Evolutionary conservation across 129 eudicot species (phyloP).

Genomic region (Kitagawia praeruptora): DNA sequence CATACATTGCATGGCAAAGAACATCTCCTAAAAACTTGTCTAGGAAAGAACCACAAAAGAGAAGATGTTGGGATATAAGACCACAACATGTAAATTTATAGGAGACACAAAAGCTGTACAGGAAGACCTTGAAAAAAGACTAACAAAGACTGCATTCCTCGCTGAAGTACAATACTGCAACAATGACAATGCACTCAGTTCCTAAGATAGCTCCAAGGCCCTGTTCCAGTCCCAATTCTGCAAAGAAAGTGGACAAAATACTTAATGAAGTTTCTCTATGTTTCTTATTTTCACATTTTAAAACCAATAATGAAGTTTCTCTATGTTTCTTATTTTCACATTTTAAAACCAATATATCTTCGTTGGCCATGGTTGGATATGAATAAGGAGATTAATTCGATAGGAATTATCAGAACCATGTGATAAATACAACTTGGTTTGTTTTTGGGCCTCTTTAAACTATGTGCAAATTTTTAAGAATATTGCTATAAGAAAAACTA

Average conservation of each 20-base stretch:
- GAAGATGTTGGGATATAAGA: background rate
- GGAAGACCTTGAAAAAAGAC: background rate
- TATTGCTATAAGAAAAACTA: conserved; percentile 1
- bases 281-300: background rate
- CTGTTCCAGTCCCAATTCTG: conserved; percentile 86
- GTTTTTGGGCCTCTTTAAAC: background rate
- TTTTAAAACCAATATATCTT: background rate
- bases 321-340: background rate
- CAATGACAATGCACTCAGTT: conserved; percentile 8
- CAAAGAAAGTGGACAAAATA: conserved; percentile 11
- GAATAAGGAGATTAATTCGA: background rate
- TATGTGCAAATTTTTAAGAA: background rate
- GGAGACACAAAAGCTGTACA: background rate
- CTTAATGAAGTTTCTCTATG: background rate
- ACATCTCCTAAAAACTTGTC: background rate
- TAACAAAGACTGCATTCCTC: background rate
- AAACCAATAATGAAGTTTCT: background rate
- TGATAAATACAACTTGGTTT: background rate
- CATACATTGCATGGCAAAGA: background rate
- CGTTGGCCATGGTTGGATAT: background rate
- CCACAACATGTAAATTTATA: background rate
- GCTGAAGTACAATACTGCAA: background rate
- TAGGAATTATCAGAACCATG: background rate
- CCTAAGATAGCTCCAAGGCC: conserved; percentile 81
- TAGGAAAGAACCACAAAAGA: background rate